A percentile compares a stretch with the other conserved stretches of the same genome.
Conservation (phyloP, 2,329 filamentous ascomycete species). For the Colletotrichum shisoi region DNA sequence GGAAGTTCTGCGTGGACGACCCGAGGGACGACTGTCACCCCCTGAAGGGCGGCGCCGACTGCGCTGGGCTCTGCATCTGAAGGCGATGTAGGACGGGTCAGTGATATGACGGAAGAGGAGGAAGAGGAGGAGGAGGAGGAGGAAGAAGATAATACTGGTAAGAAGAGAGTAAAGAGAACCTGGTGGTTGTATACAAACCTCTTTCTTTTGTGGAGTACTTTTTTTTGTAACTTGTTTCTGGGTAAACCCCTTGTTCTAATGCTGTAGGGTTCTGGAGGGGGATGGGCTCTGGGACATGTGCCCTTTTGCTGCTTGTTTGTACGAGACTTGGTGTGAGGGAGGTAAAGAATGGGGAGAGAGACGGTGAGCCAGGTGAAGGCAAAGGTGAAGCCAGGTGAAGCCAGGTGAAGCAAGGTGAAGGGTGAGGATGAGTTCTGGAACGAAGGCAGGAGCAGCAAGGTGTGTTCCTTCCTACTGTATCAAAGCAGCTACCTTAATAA, state of each 20-base stretch:
- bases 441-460: too few relatives aligned
- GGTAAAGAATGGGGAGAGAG: background rate
- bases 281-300: too few relatives aligned
- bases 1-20: conserved; percentile 45
- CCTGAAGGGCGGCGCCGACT: conserved; percentile 45
- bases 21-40: conserved; percentile 45
- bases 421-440: too few relatives aligned
- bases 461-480: background rate
- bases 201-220: background rate
- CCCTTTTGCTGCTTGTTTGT: background rate
- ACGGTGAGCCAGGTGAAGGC: too few relatives aligned
- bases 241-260: too few relatives aligned
- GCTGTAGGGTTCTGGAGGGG: too few relatives aligned
- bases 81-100: too few relatives aligned
- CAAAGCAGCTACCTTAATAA: background rate
- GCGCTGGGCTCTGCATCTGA: conserved; percentile 47
- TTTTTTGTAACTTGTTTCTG: conserved; percentile 1
- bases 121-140: background rate
- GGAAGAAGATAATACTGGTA: background rate
- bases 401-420: background rate
- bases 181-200: background rate
- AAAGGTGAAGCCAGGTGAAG: background rate
- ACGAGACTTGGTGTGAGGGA: background rate
- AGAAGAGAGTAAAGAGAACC: background rate
- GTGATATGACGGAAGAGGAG: background rate